Evolutionary conservation across 1,284 basidiomycete genomes (phyloP), one percentile per base, ranked within the genome.

Genomic region (Leccinum laetum): DNA sequence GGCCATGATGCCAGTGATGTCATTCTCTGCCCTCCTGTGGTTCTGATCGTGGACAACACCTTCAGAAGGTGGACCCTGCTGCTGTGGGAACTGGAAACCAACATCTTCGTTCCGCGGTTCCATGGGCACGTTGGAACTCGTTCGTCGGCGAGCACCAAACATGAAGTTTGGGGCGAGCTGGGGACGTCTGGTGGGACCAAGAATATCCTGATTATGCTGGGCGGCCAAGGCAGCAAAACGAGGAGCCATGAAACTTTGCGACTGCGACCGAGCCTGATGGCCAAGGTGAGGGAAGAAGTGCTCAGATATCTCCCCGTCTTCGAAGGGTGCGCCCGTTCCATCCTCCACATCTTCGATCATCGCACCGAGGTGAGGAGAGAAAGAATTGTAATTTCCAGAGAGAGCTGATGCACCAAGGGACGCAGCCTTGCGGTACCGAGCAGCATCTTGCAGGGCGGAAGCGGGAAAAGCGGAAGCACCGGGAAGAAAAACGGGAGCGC

Each of bases 91-190:
- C 73, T 93, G 92, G 79, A 94, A 94, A 49, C 85, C 86, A 53
- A 83, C 77, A 72, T 93, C 92, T 75, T 94, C 92, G 67, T 84
- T 90, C 74, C 93, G 81, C 39, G 90, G 90, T 2, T 86, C 91
- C 79, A 90, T 83, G 13, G 84, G 81, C 11, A 83, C 79, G 52
- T 76, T 77, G 14, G 78, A 74, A 66, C 78, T 81, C 64, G 81
- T 79, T 56, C 86, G 85, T 72, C 87, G 87, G 67, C 88, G 85
- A 60, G 87, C 86, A 61, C 94, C 95, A 76, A 96, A 96, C 82
- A 91, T 93, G 79, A 96, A 96, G 52, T 84, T 83, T 11, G 94
- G 95, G 16, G 94, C 94, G 61, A 97, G 87, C 75, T 96, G 94
- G 37, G 94, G 94, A 65, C 94, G 88, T 52, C 94, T 92, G 37